Base-by-base conservation (phyloP, 1,139 yeast genomes). In the Geotrichum fermentans region DNA sequence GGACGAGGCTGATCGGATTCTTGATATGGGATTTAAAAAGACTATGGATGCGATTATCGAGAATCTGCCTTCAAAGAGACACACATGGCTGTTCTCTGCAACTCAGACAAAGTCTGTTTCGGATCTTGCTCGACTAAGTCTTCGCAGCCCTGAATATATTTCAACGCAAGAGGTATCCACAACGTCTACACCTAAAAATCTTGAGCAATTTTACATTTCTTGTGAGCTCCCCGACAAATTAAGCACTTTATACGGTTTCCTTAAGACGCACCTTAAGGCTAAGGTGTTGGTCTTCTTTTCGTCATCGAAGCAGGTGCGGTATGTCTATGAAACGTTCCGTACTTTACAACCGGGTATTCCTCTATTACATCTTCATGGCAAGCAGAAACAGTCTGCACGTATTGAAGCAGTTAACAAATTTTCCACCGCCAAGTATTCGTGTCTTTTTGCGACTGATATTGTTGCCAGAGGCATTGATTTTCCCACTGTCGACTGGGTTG, bases 381-480 rank as follows among this genome's bases (percentile, higher is more conserved):
- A 96, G 61, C 96, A 92, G 67, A 92, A 92, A 65, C 98, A 92
- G 65, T 82, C 89, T 8, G 86, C 97, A 0, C 77, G 99, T 62
- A 76, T 90, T 52, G 98, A 94, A 62, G 86, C 96, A 10, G 82
- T 95, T 1, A 77, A 77, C 54, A 87, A 89, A 66, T 92, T 90
- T 64, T 79, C 94, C 13, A 80, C 83, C 51, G 87, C 97, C 1
- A 89, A 85, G 58, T 80, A 86, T 54, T 92, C 88, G 13, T 90
- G 97, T 70, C 70, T 92, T 43, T 84, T 92, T 65, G 96, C 97
- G 2, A 92, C 99, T 0, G 99, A 92, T 70, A 87, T 92, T 50
- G 97, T 90, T 26, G 97, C 99, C 0, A 76, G 99, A 65, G 99
- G 99, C 13, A 77, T 92, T 49, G 99, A 92, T 69, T 90, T 94